Evolutionary conservation across 1,284 basidiomycete genomes (phyloP).

Genomic region (Ceratobasidium sp.): DNA sequence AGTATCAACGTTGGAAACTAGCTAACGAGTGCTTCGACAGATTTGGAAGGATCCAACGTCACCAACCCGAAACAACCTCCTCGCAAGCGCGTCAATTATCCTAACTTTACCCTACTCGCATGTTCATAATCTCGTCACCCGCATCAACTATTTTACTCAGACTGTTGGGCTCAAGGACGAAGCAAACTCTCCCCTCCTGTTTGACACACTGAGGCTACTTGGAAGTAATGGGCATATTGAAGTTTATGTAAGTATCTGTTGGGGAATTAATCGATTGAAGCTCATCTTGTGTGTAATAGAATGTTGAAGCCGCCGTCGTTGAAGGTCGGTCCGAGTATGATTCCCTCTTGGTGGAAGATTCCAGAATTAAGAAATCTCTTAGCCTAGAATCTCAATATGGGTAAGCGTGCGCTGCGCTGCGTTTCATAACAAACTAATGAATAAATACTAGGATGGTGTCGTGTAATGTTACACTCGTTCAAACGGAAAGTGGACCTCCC

Average conservation of each 20-base stretch:
- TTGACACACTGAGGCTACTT: background rate
- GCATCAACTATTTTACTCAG: conserved; percentile 9
- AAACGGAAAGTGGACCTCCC: background rate
- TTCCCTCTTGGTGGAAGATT: background rate
- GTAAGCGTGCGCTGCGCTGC: background rate
- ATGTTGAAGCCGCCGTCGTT: background rate
- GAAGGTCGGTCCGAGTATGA: background rate
- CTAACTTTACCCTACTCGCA: background rate
- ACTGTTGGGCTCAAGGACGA: background rate
- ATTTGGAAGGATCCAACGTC: background rate
- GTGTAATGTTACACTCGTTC: conserved; percentile 15
- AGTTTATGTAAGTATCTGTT: background rate
- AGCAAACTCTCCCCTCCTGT: background rate
- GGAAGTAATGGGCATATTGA: background rate
- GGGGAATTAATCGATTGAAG: background rate
- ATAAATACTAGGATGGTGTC: background rate
- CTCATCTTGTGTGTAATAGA: background rate
- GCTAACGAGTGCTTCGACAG: background rate
- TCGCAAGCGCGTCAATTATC: background rate
- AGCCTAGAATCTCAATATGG: background rate
- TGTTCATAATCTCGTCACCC: background rate
- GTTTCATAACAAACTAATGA: background rate
- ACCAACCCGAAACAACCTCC: background rate
- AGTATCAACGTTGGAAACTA: background rate
- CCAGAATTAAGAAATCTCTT: background rate